Evolutionary conservation across 2,329 filamentous ascomycete species (phyloP).

Genomic region (Aspergillus sp.): DNA sequence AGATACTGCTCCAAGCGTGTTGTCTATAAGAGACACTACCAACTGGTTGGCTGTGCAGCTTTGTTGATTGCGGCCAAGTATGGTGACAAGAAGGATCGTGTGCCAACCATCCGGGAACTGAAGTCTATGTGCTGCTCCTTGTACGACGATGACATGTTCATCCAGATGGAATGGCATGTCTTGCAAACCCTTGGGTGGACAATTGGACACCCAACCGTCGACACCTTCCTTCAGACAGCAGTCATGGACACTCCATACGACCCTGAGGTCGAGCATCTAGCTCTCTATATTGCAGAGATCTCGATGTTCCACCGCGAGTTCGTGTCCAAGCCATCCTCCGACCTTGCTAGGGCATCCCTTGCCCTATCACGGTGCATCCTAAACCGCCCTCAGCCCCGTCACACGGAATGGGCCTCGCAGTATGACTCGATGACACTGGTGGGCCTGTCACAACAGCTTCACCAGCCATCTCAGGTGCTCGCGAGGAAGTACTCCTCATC

Average conservation of each 20-base stretch:
- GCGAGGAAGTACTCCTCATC: conserved; percentile 67
- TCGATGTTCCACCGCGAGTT: conserved; percentile 96
- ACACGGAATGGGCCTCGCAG: conserved; percentile 69
- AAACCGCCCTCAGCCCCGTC: conserved; percentile 71
- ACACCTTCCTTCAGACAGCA: conserved; percentile 87
- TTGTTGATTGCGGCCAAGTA: conserved; percentile 98
- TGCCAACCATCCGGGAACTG: conserved; percentile 94
- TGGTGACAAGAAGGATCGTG: conserved; percentile 95
- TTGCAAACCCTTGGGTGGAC: conserved; percentile 96
- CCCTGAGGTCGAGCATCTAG: conserved; percentile 89
- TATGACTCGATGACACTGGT: conserved; percentile 56
- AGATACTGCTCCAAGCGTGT: conserved; percentile 97
- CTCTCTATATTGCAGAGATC: conserved; percentile 90
- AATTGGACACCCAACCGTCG: conserved; percentile 92
- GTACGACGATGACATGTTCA: conserved; percentile 99
- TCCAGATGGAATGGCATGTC: conserved; percentile 99
- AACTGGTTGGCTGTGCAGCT: conserved; percentile 93
- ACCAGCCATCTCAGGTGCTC: conserved; percentile 66
- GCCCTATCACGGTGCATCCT: conserved; percentile 85
- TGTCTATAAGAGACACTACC: conserved; percentile 98
- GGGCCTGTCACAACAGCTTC: conserved; percentile 64
- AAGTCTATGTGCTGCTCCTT: conserved; percentile 99
- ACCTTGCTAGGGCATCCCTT: conserved; percentile 84
- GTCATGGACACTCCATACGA: conserved; percentile 74
- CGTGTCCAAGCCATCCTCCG: conserved; percentile 85